Evolutionary conservation across 495 filamentous ascomycete species (phyloP).

Genomic region (Polyplosphaeria fusca): DNA sequence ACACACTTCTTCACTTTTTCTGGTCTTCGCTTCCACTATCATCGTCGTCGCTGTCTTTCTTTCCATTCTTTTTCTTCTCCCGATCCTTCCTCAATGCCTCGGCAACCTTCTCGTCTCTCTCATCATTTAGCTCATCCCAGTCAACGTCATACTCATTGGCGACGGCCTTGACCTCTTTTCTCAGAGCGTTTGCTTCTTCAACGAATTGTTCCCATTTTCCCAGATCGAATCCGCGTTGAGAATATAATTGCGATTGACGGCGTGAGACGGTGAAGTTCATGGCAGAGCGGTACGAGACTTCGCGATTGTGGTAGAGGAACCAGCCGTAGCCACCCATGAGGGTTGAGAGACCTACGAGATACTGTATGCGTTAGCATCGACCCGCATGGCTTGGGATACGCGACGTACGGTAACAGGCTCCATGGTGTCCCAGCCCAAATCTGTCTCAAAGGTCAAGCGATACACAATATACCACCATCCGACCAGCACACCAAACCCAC

Average conservation of each 20-base stretch:
- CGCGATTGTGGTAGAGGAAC: conserved; percentile 90
- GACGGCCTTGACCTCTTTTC: conserved; percentile 76
- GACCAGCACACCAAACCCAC: conserved; percentile 67
- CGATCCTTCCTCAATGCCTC: conserved; percentile 65
- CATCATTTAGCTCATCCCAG: conserved; percentile 81
- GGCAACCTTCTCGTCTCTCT: conserved; percentile 69
- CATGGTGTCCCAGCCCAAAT: conserved; percentile 84
- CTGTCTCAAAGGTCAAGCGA: conserved; percentile 72
- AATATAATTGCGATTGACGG: conserved; percentile 74
- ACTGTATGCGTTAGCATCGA: conserved; percentile 43
- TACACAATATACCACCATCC: conserved; percentile 82
- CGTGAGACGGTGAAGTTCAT: conserved; percentile 80
- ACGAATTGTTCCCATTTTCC: conserved; percentile 73
- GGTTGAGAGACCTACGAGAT: conserved; percentile 75
- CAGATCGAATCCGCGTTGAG: conserved; percentile 68
- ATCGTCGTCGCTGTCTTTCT: conserved; percentile 47
- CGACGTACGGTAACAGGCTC: conserved; percentile 69
- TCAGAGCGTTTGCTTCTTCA: conserved; percentile 74
- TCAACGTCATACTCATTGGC: conserved; percentile 91
- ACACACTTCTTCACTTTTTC: not conserved
- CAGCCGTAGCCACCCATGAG: conserved; percentile 88
- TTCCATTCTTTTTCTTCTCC: conserved; percentile 45
- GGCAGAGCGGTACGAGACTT: conserved; percentile 79
- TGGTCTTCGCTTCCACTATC: conserved; percentile 40
- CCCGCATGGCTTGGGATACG: not conserved